A percentile compares a stretch with the other conserved stretches of the same genome.
Evolutionary conservation across 140 eudicot genomes (phyloP).

Genomic region (Cichorium intybus): DNA sequence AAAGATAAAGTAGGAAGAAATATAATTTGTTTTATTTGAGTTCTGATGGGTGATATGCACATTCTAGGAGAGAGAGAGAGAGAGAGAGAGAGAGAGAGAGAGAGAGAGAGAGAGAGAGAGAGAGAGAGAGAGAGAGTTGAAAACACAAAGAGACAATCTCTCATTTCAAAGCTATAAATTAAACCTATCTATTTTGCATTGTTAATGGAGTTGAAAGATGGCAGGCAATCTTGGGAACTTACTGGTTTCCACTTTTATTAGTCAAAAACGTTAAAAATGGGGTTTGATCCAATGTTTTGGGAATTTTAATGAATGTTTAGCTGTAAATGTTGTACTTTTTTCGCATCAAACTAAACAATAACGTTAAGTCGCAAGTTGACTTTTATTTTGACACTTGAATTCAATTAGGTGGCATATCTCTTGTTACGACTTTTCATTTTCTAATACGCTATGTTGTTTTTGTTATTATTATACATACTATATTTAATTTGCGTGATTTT

Average conservation of each 20-base stretch:
- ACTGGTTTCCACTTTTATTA: conserved; percentile 24
- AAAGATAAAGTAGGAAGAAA: too few species aligned
- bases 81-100: too few species aligned
- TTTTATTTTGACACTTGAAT: conserved; percentile 14
- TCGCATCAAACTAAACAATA: conserved; percentile 18
- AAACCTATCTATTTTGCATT: conserved; percentile 18
- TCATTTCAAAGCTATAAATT: not conserved
- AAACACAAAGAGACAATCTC: conserved; percentile 24
- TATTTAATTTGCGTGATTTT: too few species aligned
- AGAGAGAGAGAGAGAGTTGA: not conserved
- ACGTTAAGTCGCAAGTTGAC: conserved; percentile 10
- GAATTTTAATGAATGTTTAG: conserved; percentile 31
- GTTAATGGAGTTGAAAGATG: conserved; percentile 21
- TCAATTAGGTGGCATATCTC: too few species aligned
- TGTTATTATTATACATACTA: too few species aligned
- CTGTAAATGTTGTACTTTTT: conserved; percentile 27
- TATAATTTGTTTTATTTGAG: too few species aligned
- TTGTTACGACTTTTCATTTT: not conserved
- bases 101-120: too few species aligned
- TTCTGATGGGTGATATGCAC: too few species aligned
- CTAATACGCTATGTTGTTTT: too few species aligned
- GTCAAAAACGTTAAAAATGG: conserved; percentile 26
- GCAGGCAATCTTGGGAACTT: conserved; percentile 37
- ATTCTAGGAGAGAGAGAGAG: too few species aligned
- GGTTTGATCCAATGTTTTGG: conserved; percentile 41